Evolutionary conservation across 768 basidiomycete species (phyloP).

Genomic region (Suillus luteus): DNA sequence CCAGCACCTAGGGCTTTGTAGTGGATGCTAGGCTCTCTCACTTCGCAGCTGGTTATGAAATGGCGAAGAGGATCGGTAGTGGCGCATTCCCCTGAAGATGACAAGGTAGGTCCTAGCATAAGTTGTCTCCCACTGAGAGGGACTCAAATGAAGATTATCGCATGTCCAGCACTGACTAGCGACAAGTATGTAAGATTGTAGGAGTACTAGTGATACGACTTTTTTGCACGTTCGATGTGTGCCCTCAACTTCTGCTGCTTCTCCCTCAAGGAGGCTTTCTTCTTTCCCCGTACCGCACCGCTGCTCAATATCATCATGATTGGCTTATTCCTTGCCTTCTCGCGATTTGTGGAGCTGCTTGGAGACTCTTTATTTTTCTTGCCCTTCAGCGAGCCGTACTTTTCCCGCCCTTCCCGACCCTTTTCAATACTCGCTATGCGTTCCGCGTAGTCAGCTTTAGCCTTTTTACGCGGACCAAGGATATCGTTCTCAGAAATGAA

Average conservation of each 20-base stretch:
- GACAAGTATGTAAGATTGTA: neutral
- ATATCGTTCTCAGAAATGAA: slow-evolving; percentile 93
- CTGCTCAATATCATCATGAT: slow-evolving; percentile 92
- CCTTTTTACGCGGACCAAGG: slow-evolving; percentile 90
- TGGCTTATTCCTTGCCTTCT: slow-evolving; percentile 93
- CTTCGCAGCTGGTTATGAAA: slow-evolving; percentile 68
- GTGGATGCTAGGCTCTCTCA: slow-evolving; percentile 81
- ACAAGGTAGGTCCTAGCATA: neutral
- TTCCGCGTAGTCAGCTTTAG: slow-evolving; percentile 91
- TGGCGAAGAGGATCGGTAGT: slow-evolving; percentile 45
- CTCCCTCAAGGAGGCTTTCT: slow-evolving; percentile 77
- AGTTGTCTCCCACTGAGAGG: neutral
- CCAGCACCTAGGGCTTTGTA: slow-evolving; percentile 49
- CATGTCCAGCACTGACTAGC: neutral
- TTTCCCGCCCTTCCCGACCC: slow-evolving; percentile 93
- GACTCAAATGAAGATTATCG: neutral
- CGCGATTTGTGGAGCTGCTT: slow-evolving; percentile 88
- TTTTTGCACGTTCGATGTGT: slow-evolving; percentile 76
- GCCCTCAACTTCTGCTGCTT: slow-evolving; percentile 79
- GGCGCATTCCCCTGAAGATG: slow-evolving; percentile 25
- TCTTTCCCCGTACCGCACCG: slow-evolving; percentile 76
- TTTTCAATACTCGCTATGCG: slow-evolving; percentile 90
- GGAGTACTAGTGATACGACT: slow-evolving; percentile 30
- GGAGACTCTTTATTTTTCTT: slow-evolving; percentile 83
- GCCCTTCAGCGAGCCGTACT: slow-evolving; percentile 88